Evolutionary conservation across 83 land plant species (phyloP), one percentile per base, ranked within the genome.

Genomic region (Picea abies): DNA sequence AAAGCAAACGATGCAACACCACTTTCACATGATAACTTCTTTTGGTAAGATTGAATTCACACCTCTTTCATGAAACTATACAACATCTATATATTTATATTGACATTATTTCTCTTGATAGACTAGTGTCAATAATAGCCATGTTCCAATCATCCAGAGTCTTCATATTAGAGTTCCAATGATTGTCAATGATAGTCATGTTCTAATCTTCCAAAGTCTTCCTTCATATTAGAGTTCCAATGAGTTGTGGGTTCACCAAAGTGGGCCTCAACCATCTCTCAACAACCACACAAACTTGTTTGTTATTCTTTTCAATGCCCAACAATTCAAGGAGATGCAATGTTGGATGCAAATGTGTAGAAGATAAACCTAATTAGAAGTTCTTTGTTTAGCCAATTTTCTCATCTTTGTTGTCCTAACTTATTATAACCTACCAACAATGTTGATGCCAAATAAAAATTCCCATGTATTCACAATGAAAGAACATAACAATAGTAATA

Each of bases 401-500:
- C 41, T 85, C 91, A 81, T 92, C 94, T 84, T 83, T 82, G 14
- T 83, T 82, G 67, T 92, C 94, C 91, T 88, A 90, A 16, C 90
- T 87, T 58, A 87, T 89, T 14, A 92, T 65, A 61, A 80, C 87
- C 94, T 92, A 80, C 22, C 47, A 72, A 22, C 7, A 7, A 23
- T 35, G 41, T 63, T 22, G 77, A 22, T 16, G 47, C 15, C 56
- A 52, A 29, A 60, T 84, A 56, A 78, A 63, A 47, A 67, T 4
- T 7, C 5, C 5, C 77, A 19, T 73, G 39, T 44, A 9, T 44
- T 73, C 25, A 73, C 47, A 35, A 73, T 44, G 41, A 44, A 73
- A 22, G 20, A 41, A 41, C 52, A 66, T 2, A 41, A 41, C 14
- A 26, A 26, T 26, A 44, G 2, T 49, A 49, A 49, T 49, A 9